Evolutionary conservation across 2,329 filamentous ascomycete genomes (phyloP), one percentile per base, ranked within the genome.

Genomic region (Rhinocladiella mackenziei): DNA sequence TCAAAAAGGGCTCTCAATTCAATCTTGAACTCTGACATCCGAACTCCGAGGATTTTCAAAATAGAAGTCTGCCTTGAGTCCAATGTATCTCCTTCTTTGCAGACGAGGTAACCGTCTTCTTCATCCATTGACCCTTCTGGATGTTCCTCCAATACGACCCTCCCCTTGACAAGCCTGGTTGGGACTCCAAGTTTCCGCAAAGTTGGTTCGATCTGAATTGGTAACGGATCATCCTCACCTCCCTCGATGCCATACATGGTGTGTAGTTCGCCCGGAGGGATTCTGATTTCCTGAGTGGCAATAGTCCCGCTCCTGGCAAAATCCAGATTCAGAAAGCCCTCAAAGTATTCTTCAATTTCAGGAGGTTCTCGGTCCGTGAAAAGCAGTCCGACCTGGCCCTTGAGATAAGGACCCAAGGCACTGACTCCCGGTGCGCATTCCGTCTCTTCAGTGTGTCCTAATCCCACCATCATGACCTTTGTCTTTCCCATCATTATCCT

Each of bases 401-500:
- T 69, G 39, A 97, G 75, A 73, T 86, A 78, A 33, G 73, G 72
- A 14, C 77, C 71, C 46, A 96, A 80, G 52, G 72, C 69, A 63
- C 86, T 75, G 60, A 92, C 80, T 63, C 87, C 86, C 32, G 86
- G 79, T 57, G 87, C 85, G 68, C 86, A 78, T 69, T 89, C 87
- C 60, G 87, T 84, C 61, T 86, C 84, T 56, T 81, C 76, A 41
- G 75, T 82, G 54, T 78, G 78, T 62, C 92, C 92, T 18, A 98
- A 84, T 45, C 92, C 89, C 70, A 92, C 91, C 59, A 86, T 83
- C 89, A 97, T 97, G 67, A 98, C 89, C 72, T 97, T 97, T 48
- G 91, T 97, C 75, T 97, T 98, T 71, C 91, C 92, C 70, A 96
- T 97, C 80, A 97, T 97, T 65, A 98, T 74, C 59, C 89, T 45